Conservation (phyloP, 495 filamentous ascomycete species). For the Monascus purpureus region DNA sequence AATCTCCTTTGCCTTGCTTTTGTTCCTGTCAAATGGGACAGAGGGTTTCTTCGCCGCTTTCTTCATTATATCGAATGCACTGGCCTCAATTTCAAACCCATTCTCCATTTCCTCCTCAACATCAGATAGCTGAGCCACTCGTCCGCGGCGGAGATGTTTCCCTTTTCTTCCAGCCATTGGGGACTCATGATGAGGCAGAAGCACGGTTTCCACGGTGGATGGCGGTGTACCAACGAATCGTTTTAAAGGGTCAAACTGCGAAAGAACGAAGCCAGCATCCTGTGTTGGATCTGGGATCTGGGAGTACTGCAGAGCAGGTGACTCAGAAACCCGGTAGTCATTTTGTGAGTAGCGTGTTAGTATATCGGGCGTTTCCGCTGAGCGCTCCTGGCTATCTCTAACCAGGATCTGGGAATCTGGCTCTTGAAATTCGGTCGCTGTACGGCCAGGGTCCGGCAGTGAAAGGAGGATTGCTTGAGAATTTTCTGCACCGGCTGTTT, state of each 20-base stretch:
- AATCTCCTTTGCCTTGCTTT: conserved; percentile 75
- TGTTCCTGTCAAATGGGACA: conserved; percentile 62
- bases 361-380: conserved; percentile 15
- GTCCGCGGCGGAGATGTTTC: conserved; percentile 40
- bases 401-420: conserved; percentile 43
- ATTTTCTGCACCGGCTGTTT: conserved; percentile 19
- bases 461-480: conserved; percentile 31
- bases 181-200: conserved; percentile 41
- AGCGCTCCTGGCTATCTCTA: conserved; percentile 46
- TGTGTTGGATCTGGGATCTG: conserved; percentile 68
- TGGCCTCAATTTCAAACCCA: conserved; percentile 30
- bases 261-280: conserved; percentile 60
- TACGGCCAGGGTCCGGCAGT: conserved; percentile 39
- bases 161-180: conserved; percentile 45
- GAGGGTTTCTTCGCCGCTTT: conserved; percentile 45
- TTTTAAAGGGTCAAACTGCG: conserved; percentile 39
- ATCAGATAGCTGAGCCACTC: conserved; percentile 19
- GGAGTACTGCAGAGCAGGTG: conserved; percentile 36
- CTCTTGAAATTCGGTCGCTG: conserved; percentile 24
- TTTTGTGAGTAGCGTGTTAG: conserved; percentile 17
- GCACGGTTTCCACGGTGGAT: conserved; percentile 59
- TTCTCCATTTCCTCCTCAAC: conserved; percentile 26
- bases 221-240: conserved; percentile 48
- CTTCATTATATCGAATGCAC: conserved; percentile 66
- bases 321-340: conserved; percentile 26